Evolutionary conservation across 768 basidiomycete genomes (phyloP).

Genomic region (Mycena vitilis): DNA sequence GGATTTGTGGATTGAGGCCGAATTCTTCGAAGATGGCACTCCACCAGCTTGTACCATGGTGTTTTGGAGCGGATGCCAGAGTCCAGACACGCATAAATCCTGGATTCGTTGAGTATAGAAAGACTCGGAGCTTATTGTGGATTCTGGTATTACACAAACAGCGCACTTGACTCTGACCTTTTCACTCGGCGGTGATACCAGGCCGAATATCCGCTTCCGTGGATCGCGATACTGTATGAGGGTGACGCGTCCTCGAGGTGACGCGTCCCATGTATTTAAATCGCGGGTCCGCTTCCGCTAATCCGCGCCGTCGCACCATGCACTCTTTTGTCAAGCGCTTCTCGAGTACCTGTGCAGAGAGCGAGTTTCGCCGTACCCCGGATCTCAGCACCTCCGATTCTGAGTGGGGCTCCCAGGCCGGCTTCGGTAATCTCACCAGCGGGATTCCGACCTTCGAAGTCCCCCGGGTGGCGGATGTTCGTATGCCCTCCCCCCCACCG

Average conservation of each 20-base stretch:
- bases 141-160: too few relatives aligned
- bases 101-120: too few relatives aligned
- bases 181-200: too few relatives aligned
- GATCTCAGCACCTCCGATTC: slow-evolving; percentile 57
- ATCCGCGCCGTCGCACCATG: slow-evolving; percentile 58
- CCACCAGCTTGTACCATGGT: too few relatives aligned
- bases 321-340: slow-evolving; percentile 77
- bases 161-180: too few relatives aligned
- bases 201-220: too few relatives aligned
- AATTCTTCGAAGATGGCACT: too few relatives aligned
- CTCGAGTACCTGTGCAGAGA: slow-evolving; percentile 64
- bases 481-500: slow-evolving; percentile 42
- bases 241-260: slow-evolving; percentile 17
- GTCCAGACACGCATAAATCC: too few relatives aligned
- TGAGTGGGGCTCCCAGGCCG: slow-evolving; percentile 86
- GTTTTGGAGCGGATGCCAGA: too few relatives aligned
- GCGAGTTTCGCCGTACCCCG: slow-evolving; percentile 61
- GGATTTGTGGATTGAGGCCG: too few relatives aligned
- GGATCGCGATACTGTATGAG: too few relatives aligned
- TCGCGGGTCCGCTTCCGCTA: not conserved
- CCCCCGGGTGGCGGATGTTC: slow-evolving; percentile 80
- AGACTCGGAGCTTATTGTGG: too few relatives aligned
- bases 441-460: slow-evolving; percentile 79
- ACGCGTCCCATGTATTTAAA: not conserved
- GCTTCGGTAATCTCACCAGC: slow-evolving; percentile 79